phyloP scores from a whole-genome alignment of 2,329 filamentous ascomycete genomes.

The Colletotrichum destructivum region DNA sequence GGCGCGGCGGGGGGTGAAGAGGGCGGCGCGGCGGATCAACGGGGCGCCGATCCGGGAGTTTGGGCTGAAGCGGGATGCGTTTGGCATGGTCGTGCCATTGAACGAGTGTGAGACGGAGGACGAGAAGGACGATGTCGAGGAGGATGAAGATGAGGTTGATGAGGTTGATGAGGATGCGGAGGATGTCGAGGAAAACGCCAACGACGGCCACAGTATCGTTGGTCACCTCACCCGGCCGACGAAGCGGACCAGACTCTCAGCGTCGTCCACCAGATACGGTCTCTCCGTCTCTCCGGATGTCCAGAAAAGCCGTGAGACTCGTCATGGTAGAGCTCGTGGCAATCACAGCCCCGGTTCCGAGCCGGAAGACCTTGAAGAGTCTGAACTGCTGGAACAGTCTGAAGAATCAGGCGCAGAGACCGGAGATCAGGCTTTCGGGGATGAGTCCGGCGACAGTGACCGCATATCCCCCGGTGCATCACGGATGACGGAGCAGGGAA shows the following conservation, averaged over 20 bases:
- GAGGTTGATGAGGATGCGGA: neutral
- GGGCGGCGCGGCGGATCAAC: slow-evolving; percentile 7
- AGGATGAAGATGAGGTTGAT: neutral
- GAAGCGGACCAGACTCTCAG: neutral
- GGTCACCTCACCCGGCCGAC: neutral
- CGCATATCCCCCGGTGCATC: neutral
- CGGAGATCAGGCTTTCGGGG: neutral
- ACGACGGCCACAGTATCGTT: neutral
- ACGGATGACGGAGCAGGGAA: neutral
- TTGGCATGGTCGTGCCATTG: slow-evolving; percentile 8
- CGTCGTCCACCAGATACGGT: neutral
- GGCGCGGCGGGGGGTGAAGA: neutral
- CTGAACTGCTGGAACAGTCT: neutral
- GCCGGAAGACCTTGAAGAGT: neutral
- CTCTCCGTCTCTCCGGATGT: neutral
- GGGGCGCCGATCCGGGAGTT: neutral
- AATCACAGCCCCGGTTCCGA: neutral
- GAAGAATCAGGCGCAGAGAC: neutral
- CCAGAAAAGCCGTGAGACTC: neutral
- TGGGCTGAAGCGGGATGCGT: slow-evolving; percentile 8
- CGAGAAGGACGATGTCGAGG: no score
- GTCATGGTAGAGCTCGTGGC: neutral
- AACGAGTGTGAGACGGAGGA: no score
- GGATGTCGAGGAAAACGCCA: neutral
- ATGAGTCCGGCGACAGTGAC: neutral